A percentile compares a stretch with the other conserved stretches of the same genome.
Evolutionary conservation across 805 yeast species (phyloP).

Genomic region (Metschnikowia colocasiae): DNA sequence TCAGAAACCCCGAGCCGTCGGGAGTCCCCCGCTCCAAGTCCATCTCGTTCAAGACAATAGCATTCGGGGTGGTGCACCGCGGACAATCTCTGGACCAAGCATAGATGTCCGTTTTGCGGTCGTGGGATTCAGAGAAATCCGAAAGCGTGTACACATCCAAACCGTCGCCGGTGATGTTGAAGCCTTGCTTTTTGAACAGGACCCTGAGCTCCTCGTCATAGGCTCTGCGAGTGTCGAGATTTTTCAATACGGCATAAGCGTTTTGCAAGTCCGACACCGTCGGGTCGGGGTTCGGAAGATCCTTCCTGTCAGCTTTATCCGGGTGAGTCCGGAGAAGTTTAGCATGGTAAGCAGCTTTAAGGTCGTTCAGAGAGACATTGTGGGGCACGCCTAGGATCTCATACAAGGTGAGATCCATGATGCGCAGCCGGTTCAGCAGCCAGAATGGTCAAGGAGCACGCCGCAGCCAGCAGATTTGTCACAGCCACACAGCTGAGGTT

Average conservation of each 20-base stretch:
- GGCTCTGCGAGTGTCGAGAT: conserved; percentile 34
- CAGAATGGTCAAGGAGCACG: too few species aligned
- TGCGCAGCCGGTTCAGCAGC: background rate
- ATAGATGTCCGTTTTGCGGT: conserved; percentile 19
- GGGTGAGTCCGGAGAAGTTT: conserved; percentile 70
- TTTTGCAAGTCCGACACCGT: conserved; percentile 35
- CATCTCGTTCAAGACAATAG: conserved; percentile 58
- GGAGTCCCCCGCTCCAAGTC: conserved; percentile 55
- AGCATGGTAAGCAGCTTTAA: conserved; percentile 62
- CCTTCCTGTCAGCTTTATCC: conserved; percentile 47
- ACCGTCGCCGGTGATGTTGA: conserved; percentile 56
- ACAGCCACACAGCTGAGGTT: too few species aligned
- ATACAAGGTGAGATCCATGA: conserved; percentile 37
- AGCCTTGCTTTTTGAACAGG: conserved; percentile 34
- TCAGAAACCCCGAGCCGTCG: conserved; percentile 52
- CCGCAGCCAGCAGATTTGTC: too few species aligned
- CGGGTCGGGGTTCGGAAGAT: background rate
- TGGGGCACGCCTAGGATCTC: conserved; percentile 52
- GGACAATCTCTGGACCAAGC: conserved; percentile 60
- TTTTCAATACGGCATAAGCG: conserved; percentile 61
- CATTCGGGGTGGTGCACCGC: conserved; percentile 50
- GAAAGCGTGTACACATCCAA: conserved; percentile 64
- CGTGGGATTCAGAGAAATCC: conserved; percentile 48
- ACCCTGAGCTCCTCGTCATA: conserved; percentile 50
- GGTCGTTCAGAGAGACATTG: conserved; percentile 33